These are phyloP conservation scores for Begonia fuchsioides DNA, from an alignment of 306 rosid genomes.

Conservation along the genomic window DNA sequence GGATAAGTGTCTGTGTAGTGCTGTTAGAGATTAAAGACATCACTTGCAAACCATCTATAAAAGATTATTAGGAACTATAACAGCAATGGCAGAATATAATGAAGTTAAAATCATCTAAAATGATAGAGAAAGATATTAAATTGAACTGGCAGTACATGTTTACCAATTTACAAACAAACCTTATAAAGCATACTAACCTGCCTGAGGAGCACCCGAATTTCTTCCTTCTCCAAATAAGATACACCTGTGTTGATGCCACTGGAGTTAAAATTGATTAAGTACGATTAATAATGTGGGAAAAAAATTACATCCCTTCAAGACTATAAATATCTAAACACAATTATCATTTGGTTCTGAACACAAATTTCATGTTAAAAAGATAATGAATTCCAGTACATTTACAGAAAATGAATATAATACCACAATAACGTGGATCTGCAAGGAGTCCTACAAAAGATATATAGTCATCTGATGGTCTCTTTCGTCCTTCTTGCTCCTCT, in stretches of 20 bases:
- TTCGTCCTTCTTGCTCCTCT: constrained; percentile 92
- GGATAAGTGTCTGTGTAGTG: no score
- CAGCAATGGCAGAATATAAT: neutral
- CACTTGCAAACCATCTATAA: neutral
- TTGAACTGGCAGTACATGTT: neutral
- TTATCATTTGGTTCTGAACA: neutral
- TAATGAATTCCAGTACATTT: constrained; percentile 27
- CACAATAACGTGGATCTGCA: constrained; percentile 94
- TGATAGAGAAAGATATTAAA: no score
- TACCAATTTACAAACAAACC: constrained; percentile 1
- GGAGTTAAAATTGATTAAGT: constrained; percentile 13
- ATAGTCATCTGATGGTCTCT: constrained; percentile 40
- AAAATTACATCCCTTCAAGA: no score
- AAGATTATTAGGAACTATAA: neutral
- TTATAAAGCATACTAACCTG: constrained; percentile 41
- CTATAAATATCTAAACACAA: neutral
- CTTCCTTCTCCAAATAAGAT: constrained; percentile 93
- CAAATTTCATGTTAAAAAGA: constrained; percentile 4
- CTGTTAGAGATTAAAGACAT: no score
- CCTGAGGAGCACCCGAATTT: constrained; percentile 86
- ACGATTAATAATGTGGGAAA: no score
- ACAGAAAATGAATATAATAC: constrained; percentile 44
- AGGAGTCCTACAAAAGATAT: constrained; percentile 94
- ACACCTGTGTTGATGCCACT: constrained; percentile 46
- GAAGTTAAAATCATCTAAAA: neutral